Evolutionary conservation across 345 rosid species (phyloP).

Genomic region (Gossypium stocksii): DNA sequence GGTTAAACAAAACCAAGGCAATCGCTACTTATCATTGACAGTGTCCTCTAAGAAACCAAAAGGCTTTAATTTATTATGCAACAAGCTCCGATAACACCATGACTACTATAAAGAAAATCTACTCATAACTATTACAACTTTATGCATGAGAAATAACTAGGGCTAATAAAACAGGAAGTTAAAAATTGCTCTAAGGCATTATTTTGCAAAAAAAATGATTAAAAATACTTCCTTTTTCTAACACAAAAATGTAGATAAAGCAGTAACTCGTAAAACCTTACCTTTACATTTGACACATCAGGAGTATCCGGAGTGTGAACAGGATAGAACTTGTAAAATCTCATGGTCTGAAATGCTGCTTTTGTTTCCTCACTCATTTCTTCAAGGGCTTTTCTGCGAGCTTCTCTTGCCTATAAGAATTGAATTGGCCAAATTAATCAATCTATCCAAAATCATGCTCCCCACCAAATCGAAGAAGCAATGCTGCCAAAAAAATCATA

Average conservation of each 20-base stretch:
- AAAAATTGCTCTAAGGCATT: not conserved
- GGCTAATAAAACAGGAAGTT: not conserved
- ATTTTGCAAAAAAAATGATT: not conserved
- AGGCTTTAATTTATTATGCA: not conserved
- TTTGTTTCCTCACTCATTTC: slow-evolving; percentile 79
- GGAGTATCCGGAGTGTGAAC: slow-evolving; percentile 64
- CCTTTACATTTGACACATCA: slow-evolving; percentile 68
- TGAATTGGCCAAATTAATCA: slow-evolving; percentile 16
- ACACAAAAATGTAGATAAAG: not conserved
- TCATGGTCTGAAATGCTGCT: slow-evolving; percentile 61
- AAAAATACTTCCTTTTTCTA: not conserved
- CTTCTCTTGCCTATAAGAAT: slow-evolving; percentile 67
- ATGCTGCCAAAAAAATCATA: slow-evolving; percentile 18
- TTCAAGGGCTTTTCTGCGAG: slow-evolving; percentile 68
- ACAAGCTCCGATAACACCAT: not conserved
- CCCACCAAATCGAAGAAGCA: not conserved
- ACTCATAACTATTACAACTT: not conserved
- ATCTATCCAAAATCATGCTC: slow-evolving; percentile 8
- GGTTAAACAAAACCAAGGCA: not conserved
- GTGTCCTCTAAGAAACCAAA: not conserved
- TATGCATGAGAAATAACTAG: not conserved
- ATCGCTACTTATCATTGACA: not conserved
- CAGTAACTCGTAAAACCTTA: slow-evolving; percentile 18
- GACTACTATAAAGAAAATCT: not conserved
- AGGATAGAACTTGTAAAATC: slow-evolving; percentile 95